Conservation (phyloP, 2,329 filamentous ascomycete genomes). For the Sordariomycetes sp. region DNA sequence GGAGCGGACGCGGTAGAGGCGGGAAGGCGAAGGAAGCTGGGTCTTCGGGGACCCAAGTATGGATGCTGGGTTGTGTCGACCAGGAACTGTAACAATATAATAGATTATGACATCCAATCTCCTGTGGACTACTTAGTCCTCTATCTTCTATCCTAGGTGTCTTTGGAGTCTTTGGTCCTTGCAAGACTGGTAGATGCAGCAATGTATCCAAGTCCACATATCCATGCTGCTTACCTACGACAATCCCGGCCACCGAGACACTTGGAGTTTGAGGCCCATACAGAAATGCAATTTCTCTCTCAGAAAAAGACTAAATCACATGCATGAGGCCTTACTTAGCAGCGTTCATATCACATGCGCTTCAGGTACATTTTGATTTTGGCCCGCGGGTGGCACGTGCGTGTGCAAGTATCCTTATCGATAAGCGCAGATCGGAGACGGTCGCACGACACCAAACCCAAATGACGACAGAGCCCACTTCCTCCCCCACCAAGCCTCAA, state of each 20-base stretch:
- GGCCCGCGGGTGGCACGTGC: too few species aligned
- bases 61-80: background rate
- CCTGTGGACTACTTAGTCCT: background rate
- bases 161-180: too few species aligned
- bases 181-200: too few species aligned
- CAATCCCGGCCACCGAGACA: too few species aligned
- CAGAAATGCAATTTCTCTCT: too few species aligned
- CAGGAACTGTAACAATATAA: background rate
- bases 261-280: too few species aligned
- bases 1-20: slow-evolving; percentile 17
- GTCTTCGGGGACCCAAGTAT: slow-evolving; percentile 49
- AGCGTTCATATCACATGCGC: background rate
- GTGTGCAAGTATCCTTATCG: background rate
- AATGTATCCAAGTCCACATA: too few species aligned
- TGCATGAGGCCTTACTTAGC: too few species aligned
- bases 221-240: too few species aligned
- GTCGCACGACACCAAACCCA: background rate
- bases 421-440: background rate
- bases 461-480: background rate
- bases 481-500: background rate
- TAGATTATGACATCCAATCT: background rate
- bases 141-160: background rate
- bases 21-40: slow-evolving; percentile 54
- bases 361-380: background rate
- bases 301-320: too few species aligned